Percentiles rank a stretch among this genome's conserved stretches.
Conservation (phyloP, 1,284 basidiomycete genomes). For the Phellopilus nigrolimitatus region DNA sequence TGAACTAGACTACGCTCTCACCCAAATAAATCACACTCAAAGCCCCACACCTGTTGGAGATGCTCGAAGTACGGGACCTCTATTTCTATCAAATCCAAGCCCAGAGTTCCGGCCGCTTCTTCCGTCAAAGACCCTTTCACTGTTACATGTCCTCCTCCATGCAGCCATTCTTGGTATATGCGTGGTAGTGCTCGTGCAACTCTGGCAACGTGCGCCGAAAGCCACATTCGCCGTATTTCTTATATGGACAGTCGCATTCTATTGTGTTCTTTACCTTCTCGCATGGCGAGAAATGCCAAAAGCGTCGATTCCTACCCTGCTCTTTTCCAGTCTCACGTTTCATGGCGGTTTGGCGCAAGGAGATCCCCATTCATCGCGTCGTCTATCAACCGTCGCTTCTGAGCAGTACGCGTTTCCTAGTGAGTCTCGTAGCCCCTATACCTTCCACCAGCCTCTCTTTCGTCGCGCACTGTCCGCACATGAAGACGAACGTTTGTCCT, state of each 20-base stretch:
- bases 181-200: constrained; percentile 48
- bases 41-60: constrained; percentile 45
- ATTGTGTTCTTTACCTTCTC: constrained; percentile 44
- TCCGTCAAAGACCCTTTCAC: constrained; percentile 38
- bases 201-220: constrained; percentile 52
- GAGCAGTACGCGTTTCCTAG: constrained; percentile 45
- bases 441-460: constrained; percentile 56
- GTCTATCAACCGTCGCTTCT: constrained; percentile 36
- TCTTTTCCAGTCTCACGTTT: constrained; percentile 43
- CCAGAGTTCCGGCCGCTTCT: constrained; percentile 30
- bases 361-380: constrained; percentile 28
- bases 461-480: constrained; percentile 41
- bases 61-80: constrained; percentile 41
- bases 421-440: constrained; percentile 49
- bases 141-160: constrained; percentile 52
- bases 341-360: constrained; percentile 21
- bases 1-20: constrained; percentile 60
- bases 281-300: constrained; percentile 55
- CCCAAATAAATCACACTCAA: constrained; percentile 40
- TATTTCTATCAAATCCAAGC: constrained; percentile 31
- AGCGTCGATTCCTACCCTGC: constrained; percentile 50
- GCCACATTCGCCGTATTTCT: constrained; percentile 63
- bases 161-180: constrained; percentile 52
- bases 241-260: constrained; percentile 54
- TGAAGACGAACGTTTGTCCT: constrained; percentile 39